Percentiles rank a stretch among this genome's conserved stretches.
phyloP scores from a whole-genome alignment of 805 yeast genomes.

The Jamesozyma hellenica region DNA sequence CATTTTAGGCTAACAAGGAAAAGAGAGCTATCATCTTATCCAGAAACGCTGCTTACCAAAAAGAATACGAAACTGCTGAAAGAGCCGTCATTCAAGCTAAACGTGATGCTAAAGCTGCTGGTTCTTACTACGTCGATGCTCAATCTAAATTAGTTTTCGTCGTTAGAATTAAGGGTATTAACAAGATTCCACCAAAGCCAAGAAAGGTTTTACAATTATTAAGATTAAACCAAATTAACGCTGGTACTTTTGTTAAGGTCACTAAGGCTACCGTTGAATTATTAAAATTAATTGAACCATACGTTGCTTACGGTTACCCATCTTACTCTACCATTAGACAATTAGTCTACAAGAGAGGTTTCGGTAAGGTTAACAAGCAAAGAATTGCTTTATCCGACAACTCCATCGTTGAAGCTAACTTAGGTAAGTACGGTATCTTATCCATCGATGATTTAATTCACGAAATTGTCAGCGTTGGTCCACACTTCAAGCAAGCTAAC shows the following conservation, averaged over 20 bases:
- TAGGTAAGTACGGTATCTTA: conserved; percentile 87
- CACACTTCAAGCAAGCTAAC: conserved; percentile 97
- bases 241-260: conserved; percentile 89
- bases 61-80: conserved; percentile 89
- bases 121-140: conserved; percentile 91
- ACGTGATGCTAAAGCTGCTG: conserved; percentile 90
- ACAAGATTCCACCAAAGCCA: conserved; percentile 98
- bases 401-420: conserved; percentile 74
- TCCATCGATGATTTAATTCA: conserved; percentile 91
- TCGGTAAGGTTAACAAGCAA: conserved; percentile 94
- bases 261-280: conserved; percentile 93
- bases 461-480: conserved; percentile 94
- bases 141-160: conserved; percentile 91
- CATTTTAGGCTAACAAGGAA: conserved; percentile 38
- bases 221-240: conserved; percentile 87
- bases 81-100: conserved; percentile 77
- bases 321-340: conserved; percentile 83
- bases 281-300: conserved; percentile 89
- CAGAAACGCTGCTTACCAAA: conserved; percentile 93
- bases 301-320: conserved; percentile 97
- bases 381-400: conserved; percentile 85
- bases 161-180: conserved; percentile 98
- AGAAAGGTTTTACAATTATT: conserved; percentile 94
- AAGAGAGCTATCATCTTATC: conserved; percentile 68
- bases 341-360: conserved; percentile 94